Evolutionary conservation across 495 filamentous ascomycete species (phyloP).

Genomic region (Talaromyces thailandensis): DNA sequence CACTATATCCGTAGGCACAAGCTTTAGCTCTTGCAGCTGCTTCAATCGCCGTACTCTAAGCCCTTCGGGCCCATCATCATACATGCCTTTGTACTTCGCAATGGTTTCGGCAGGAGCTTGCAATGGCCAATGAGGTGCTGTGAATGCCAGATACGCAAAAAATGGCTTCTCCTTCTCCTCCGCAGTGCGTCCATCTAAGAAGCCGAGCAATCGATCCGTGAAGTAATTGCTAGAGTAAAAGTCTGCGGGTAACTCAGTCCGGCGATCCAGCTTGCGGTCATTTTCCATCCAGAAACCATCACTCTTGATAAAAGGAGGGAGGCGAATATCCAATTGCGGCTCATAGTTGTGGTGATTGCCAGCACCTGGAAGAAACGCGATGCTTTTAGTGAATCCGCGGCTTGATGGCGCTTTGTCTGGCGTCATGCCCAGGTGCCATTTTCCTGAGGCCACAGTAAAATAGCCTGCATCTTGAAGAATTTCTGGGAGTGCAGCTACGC

Average conservation of each 20-base stretch:
- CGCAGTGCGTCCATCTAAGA: constrained; percentile 39
- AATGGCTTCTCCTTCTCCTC: constrained; percentile 43
- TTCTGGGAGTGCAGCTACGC: constrained; percentile 42
- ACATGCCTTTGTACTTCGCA: constrained; percentile 44
- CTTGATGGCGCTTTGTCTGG: constrained; percentile 29
- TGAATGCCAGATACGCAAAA: constrained; percentile 53
- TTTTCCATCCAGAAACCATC: constrained; percentile 18
- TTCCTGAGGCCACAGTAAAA: constrained; percentile 47
- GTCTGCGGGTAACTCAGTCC: constrained; percentile 37
- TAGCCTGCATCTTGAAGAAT: constrained; percentile 42
- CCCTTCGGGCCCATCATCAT: constrained; percentile 47
- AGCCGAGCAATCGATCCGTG: constrained; percentile 41
- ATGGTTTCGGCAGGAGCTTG: constrained; percentile 45
- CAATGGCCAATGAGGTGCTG: constrained; percentile 54
- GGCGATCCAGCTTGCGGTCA: constrained; percentile 20
- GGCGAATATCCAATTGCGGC: constrained; percentile 28
- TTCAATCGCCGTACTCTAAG: neutral
- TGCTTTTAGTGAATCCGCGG: constrained; percentile 37
- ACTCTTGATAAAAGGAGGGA: neutral
- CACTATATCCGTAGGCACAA: constrained; percentile 28
- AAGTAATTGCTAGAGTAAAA: constrained; percentile 51
- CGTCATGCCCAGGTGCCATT: constrained; percentile 21
- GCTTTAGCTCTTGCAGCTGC: constrained; percentile 29
- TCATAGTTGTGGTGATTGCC: constrained; percentile 56
- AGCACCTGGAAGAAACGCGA: constrained; percentile 46